Conservation (phyloP, 768 basidiomycete genomes). For the Gloeopeniophorella convolvens region DNA sequence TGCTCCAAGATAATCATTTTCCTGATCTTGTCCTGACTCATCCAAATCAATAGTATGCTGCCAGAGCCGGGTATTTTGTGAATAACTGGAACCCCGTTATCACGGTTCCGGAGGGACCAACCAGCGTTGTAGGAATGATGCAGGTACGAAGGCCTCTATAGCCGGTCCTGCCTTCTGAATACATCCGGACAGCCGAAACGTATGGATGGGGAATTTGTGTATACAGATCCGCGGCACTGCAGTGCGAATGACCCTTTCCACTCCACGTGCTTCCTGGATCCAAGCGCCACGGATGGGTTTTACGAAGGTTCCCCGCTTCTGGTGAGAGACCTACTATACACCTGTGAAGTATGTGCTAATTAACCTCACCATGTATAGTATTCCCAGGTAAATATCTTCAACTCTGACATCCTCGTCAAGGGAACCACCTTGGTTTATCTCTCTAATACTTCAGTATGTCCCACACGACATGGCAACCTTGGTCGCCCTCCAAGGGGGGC, state of each 20-base stretch:
- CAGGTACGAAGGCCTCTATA: slow-evolving; percentile 36
- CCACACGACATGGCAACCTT: slow-evolving; percentile 61
- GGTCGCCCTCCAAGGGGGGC: slow-evolving; percentile 55
- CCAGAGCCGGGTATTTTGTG: slow-evolving; percentile 48
- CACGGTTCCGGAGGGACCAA: slow-evolving; percentile 42
- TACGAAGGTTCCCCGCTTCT: slow-evolving; percentile 60
- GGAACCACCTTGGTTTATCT: too few species aligned
- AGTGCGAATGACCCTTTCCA: slow-evolving; percentile 53
- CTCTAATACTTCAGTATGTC: slow-evolving; percentile 42
- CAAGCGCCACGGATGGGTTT: slow-evolving; percentile 51
- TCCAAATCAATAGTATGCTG: slow-evolving; percentile 48
- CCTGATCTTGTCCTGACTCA: too few species aligned
- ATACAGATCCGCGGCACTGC: slow-evolving; percentile 62
- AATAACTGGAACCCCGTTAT: slow-evolving; percentile 56
- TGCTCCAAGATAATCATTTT: too few species aligned
- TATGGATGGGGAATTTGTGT: slow-evolving; percentile 52
- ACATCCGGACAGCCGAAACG: slow-evolving; percentile 40
- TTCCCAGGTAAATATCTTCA: background rate
- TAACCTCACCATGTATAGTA: background rate
- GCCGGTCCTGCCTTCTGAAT: background rate
- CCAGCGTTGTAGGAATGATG: slow-evolving; percentile 48
- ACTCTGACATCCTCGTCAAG: too few species aligned
- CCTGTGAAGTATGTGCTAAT: background rate
- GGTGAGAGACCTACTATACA: slow-evolving; percentile 31
- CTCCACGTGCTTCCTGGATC: slow-evolving; percentile 55